Evolutionary conservation across 1,284 basidiomycete genomes (phyloP).

Genomic region (Boletus holoroseus): DNA sequence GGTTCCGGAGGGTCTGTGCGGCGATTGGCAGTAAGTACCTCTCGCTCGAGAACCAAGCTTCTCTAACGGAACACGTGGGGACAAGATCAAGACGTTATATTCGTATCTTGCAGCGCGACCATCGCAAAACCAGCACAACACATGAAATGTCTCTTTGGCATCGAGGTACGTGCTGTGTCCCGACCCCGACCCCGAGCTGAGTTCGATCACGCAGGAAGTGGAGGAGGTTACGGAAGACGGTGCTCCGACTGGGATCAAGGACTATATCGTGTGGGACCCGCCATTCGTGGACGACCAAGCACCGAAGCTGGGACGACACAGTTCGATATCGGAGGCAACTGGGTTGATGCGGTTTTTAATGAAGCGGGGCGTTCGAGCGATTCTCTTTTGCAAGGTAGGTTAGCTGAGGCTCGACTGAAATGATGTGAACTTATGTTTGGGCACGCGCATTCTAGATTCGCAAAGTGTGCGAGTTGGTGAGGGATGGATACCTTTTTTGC

Average conservation of each 20-base stretch:
- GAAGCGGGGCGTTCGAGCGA: constrained; percentile 75
- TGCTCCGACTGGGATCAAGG: constrained; percentile 76
- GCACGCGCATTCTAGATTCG: constrained; percentile 47
- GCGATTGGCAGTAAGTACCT: constrained; percentile 78
- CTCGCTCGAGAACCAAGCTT: not conserved
- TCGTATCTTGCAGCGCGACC: constrained; percentile 88
- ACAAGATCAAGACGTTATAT: constrained; percentile 56
- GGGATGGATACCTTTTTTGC: constrained; percentile 12
- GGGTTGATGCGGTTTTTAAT: constrained; percentile 76
- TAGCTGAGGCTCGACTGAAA: not conserved
- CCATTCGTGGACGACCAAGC: constrained; percentile 57
- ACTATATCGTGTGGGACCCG: constrained; percentile 76
- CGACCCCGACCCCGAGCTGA: not conserved
- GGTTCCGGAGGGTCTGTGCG: constrained; percentile 74
- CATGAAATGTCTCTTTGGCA: constrained; percentile 72
- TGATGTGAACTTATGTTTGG: not conserved
- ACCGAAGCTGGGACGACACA: constrained; percentile 53
- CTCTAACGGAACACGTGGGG: not conserved
- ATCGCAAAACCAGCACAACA: constrained; percentile 75
- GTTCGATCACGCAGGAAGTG: constrained; percentile 40
- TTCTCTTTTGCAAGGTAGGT: constrained; percentile 81
- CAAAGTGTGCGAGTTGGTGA: constrained; percentile 76
- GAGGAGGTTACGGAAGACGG: constrained; percentile 77
- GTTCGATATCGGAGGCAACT: constrained; percentile 69
- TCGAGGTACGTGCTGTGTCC: constrained; percentile 38